Conservation (phyloP, 2,329 filamentous ascomycete genomes). For the Amauroascus niger region DNA sequence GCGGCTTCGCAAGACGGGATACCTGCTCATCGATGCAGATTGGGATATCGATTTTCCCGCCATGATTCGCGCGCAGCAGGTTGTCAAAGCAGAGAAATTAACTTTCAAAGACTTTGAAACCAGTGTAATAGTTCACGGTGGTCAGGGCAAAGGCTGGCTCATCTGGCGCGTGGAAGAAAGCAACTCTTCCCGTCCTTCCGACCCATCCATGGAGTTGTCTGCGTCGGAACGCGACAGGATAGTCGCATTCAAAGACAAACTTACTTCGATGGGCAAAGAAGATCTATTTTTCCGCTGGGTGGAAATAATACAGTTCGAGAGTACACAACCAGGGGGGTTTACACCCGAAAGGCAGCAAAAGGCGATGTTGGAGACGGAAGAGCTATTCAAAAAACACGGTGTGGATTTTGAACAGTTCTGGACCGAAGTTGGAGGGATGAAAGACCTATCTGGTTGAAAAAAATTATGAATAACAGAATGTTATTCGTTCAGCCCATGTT, state of each 20-base stretch:
- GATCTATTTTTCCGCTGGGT: constrained; percentile 87
- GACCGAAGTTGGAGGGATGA: constrained; percentile 56
- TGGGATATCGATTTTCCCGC: constrained; percentile 81
- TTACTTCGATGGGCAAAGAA: constrained; percentile 71
- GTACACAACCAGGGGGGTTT: constrained; percentile 67
- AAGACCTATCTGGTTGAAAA: constrained; percentile 44
- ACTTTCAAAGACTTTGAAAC: constrained; percentile 59
- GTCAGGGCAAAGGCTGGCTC: constrained; percentile 61
- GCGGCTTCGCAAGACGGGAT: constrained; percentile 71
- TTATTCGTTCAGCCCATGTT: background rate
- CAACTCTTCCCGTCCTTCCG: background rate
- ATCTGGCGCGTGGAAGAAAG: constrained; percentile 48
- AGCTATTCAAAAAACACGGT: constrained; percentile 61
- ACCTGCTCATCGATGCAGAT: constrained; percentile 70
- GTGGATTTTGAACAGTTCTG: constrained; percentile 79
- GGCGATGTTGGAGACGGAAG: constrained; percentile 63
- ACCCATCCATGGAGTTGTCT: constrained; percentile 37
- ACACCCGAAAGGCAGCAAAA: constrained; percentile 61
- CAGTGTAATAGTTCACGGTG: constrained; percentile 55
- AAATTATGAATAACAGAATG: background rate
- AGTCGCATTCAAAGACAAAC: constrained; percentile 65
- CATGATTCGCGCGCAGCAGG: constrained; percentile 63
- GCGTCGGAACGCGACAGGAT: constrained; percentile 52
- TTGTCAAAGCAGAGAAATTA: constrained; percentile 50
- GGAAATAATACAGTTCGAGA: constrained; percentile 82